These are phyloP conservation scores for Eucalyptus curtisii DNA, from an alignment of 345 rosid genomes.

Conservation along the genomic window DNA sequence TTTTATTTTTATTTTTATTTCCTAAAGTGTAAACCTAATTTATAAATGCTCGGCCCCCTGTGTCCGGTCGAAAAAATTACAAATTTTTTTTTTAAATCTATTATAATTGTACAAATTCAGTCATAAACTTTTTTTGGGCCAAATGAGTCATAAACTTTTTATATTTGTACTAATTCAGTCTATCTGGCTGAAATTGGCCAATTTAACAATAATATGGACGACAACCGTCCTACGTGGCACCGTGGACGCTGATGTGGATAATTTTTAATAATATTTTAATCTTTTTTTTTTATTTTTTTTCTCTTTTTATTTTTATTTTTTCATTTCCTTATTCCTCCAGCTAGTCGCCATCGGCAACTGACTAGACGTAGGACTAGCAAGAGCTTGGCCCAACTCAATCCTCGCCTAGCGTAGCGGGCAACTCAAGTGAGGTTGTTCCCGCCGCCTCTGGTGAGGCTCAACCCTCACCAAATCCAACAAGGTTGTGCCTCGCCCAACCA, in stretches of 20 bases:
- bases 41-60: fast-evolving
- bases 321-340: neutral
- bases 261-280: no score
- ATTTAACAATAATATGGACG: neutral
- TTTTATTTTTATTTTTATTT: no score
- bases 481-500: neutral
- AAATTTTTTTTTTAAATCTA: no score
- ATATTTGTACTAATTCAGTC: no score
- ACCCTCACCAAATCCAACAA: fast-evolving
- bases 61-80: neutral
- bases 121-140: fast-evolving
- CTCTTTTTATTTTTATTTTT: no score
- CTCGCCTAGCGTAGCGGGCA: fast-evolving
- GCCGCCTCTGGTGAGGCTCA: fast-evolving
- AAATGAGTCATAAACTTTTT: no score
- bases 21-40: neutral
- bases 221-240: fast-evolving
- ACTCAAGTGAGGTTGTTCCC: fast-evolving
- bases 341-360: fast-evolving
- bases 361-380: neutral
- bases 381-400: neutral
- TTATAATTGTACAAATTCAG: no score
- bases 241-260: fast-evolving
- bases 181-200: fast-evolving
- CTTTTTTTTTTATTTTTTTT: no score